Conservation (phyloP, 345 rosid species). For the Eutrema heterophyllum region DNA sequence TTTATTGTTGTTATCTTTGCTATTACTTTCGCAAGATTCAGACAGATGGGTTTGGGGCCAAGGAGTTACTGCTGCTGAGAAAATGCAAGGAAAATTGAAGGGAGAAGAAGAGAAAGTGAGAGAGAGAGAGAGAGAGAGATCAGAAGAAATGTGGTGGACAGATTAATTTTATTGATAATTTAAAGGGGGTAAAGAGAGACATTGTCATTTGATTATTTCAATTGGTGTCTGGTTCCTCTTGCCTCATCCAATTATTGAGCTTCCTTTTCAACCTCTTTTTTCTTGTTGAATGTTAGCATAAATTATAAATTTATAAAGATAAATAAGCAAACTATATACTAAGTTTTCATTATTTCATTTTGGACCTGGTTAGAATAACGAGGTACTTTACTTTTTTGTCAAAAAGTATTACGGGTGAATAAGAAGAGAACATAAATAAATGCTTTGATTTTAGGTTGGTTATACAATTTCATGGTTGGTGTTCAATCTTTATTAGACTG, state of each 20-base stretch:
- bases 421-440: neutral
- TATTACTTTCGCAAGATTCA: conserved; percentile 14
- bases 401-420: neutral
- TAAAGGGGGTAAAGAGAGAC: conserved; percentile 20
- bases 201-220: neutral
- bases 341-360: neutral
- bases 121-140: neutral
- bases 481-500: neutral
- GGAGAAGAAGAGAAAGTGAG: neutral
- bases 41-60: conserved; percentile 30
- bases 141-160: conserved; percentile 23
- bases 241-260: conserved; percentile 32
- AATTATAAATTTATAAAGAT: neutral
- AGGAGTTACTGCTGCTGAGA: conserved; percentile 21
- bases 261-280: conserved; percentile 17
- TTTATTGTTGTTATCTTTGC: conserved; percentile 1
- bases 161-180: neutral
- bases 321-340: neutral
- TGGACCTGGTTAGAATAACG: neutral
- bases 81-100: neutral
- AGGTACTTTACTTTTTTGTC: neutral
- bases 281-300: conserved; percentile 10
- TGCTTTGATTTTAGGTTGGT: neutral
- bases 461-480: neutral
- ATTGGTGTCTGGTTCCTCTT: conserved; percentile 26